Base-by-base conservation (phyloP, 192 early-diverging fungal genomes). In the Dissophora globulifera region DNA sequence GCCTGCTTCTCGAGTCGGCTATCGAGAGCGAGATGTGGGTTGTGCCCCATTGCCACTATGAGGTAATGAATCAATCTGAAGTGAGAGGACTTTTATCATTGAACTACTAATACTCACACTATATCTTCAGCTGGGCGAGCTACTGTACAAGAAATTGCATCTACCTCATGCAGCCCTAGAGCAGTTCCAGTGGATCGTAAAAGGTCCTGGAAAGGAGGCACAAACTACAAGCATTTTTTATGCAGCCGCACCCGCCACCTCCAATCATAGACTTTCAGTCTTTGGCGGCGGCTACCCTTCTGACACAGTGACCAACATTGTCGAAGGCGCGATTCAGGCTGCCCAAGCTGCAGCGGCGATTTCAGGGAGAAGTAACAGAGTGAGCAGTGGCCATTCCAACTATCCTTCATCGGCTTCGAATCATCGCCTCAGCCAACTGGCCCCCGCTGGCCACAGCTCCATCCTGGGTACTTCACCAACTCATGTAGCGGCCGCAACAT, bases 1-100 rank as follows among this genome's bases (percentile, higher is more conserved):
- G 80, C 45, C 51, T 81, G 33, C 23, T 71, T 2, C 58, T 81
- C 6, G 80, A 81, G 33, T 52, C 60, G 4, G 30, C 56, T 0
- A 59, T 81, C n/a, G 72, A 71, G 30, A 62, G 57, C 23, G 80
- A 81, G 23, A 70, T 78, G 64, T 81, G 80, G 80, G 74, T 81
- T 12, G 59, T 81, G 4, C 74, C 80, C 2, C 64, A 78, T 19
- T 81, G 80, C 41, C 74, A 78, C 25, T 81, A 72, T 33, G 80
- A 81, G 62, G 80, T 81, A 66, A 58, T 38, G 22, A 8, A 50
- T 33, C 0, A 23, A 26, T 22, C 4, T 32, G 30, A n/a, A n/a
- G n/a, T n/a, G n/a, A n/a, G n/a, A n/a, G n/a, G n/a, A n/a, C n/a
- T n/a, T 31, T 30, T 54, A 41, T 41, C 29, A 7, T 50, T 43